Percentiles rank a stretch among this genome's conserved stretches.
Evolutionary conservation across 805 yeast genomes (phyloP).

Genomic region (Saturnispora dispora): DNA sequence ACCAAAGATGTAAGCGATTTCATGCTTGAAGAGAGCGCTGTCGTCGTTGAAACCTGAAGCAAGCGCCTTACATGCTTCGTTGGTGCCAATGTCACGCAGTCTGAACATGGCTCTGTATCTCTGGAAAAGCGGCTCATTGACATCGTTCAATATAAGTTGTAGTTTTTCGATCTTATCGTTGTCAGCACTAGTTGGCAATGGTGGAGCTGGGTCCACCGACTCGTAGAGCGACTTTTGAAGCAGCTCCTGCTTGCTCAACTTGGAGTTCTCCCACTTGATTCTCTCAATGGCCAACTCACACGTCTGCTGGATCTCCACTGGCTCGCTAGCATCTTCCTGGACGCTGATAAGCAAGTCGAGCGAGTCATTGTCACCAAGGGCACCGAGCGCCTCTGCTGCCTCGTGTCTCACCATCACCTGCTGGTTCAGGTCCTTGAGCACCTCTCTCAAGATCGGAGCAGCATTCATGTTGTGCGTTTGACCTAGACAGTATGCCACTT

Average conservation of each 20-base stretch:
- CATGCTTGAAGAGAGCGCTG: conserved; percentile 93
- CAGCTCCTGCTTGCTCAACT: conserved; percentile 52
- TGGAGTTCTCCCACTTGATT: conserved; percentile 84
- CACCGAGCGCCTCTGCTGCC: conserved; percentile 98
- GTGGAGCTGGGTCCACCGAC: conserved; percentile 98
- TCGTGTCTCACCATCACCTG: conserved; percentile 98
- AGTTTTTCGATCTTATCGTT: conserved; percentile 58
- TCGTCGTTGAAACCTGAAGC: conserved; percentile 86
- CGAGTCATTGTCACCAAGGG: conserved; percentile 75
- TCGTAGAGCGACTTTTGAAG: conserved; percentile 71
- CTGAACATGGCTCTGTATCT: conserved; percentile 98
- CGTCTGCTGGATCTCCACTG: conserved; percentile 87
- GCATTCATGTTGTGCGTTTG: conserved; percentile 83
- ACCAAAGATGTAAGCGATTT: conserved; percentile 96
- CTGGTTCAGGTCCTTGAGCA: conserved; percentile 56
- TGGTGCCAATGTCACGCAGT: conserved; percentile 86
- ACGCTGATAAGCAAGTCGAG: conserved; percentile 57
- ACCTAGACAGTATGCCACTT: conserved; percentile 94
- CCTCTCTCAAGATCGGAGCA: conserved; percentile 65
- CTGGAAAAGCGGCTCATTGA: conserved; percentile 71
- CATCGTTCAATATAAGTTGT: conserved; percentile 63
- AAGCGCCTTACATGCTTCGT: conserved; percentile 86
- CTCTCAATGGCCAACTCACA: conserved; percentile 96
- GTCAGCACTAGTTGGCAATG: conserved; percentile 51
- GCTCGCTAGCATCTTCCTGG: conserved; percentile 55